Conservation (phyloP, 805 yeast genomes). For the Candida tammaniensis region DNA sequence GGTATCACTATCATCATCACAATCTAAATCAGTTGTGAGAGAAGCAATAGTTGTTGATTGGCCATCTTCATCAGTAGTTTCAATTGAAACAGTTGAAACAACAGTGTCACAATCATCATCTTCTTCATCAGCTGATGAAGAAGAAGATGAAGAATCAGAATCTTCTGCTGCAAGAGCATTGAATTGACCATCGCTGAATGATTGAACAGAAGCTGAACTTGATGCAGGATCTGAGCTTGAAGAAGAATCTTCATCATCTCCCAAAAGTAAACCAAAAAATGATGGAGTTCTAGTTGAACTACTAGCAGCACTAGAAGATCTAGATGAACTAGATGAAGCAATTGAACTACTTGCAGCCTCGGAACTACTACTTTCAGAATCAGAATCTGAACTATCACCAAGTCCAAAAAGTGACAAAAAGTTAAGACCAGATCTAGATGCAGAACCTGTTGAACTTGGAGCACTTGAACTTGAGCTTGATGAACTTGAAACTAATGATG, state of each 20-base stretch:
- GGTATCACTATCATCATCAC: conserved; percentile 10
- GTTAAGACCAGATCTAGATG: conserved; percentile 2
- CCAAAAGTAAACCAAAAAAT: conserved; percentile 2
- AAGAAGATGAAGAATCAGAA: conserved; percentile 1
- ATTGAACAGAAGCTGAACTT: conserved; percentile 5
- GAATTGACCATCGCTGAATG: too few species aligned
- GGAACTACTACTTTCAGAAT: conserved; percentile 1
- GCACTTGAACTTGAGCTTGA: conserved; percentile 1
- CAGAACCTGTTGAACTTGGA: not conserved
- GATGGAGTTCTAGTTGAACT: conserved; percentile 4
- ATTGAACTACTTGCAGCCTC: too few species aligned
- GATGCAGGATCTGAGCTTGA: conserved; percentile 2
- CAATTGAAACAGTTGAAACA: not conserved
- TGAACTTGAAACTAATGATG: conserved; percentile 1
- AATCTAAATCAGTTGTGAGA: conserved; percentile 9
- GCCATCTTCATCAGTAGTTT: conserved; percentile 4
- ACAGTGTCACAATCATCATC: conserved; percentile 12
- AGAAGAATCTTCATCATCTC: conserved; percentile 5
- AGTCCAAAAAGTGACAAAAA: conserved; percentile 8
- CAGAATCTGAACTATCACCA: conserved; percentile 2
- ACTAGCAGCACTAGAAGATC: conserved; percentile 1
- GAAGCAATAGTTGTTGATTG: too few species aligned
- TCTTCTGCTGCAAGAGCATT: conserved; percentile 3
- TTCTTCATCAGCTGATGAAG: conserved; percentile 12
- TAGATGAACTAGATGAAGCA: not conserved